A percentile compares a stretch with the other conserved stretches of the same genome.
Evolutionary conservation across 495 filamentous ascomycete species (phyloP).

Genomic region (Neurospora sublineolata): DNA sequence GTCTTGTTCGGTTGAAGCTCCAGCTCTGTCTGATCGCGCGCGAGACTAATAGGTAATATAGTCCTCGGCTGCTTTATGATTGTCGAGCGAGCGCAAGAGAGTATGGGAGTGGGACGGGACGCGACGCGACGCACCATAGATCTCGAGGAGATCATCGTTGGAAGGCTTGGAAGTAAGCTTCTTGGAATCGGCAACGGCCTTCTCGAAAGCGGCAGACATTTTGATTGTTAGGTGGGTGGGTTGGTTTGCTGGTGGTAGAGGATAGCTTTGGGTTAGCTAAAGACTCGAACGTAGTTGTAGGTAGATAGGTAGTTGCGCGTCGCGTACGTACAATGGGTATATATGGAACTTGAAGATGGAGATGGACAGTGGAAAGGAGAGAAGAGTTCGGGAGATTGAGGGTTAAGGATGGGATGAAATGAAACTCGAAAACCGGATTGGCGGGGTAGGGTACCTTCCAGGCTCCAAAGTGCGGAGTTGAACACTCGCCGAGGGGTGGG

Average conservation of each 20-base stretch:
- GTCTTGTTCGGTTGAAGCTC: background rate
- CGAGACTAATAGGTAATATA: background rate
- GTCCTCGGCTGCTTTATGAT: background rate
- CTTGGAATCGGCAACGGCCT: conserved; percentile 51
- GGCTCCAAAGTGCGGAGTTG: background rate
- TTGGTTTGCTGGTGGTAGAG: background rate
- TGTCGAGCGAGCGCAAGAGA: background rate
- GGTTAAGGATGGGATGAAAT: background rate
- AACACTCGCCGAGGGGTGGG: background rate
- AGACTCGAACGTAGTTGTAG: background rate
- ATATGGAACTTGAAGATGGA: background rate
- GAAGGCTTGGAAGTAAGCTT: conserved; percentile 50
- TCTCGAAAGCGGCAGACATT: conserved; percentile 42
- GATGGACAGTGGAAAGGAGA: conserved; percentile 1
- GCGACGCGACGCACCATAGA: conserved; percentile 29
- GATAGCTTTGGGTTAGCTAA: background rate
- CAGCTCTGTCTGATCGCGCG: background rate
- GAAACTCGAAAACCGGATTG: background rate
- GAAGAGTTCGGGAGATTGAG: background rate
- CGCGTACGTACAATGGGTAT: background rate
- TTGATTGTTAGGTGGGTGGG: conserved; percentile 10
- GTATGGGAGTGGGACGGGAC: background rate
- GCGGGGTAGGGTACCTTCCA: background rate
- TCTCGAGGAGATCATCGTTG: conserved; percentile 45
- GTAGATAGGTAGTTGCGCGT: background rate